Evolutionary conservation across 1,284 basidiomycete genomes (phyloP), one percentile per base, ranked within the genome.

Genomic region (Cryptococcus sp.): DNA sequence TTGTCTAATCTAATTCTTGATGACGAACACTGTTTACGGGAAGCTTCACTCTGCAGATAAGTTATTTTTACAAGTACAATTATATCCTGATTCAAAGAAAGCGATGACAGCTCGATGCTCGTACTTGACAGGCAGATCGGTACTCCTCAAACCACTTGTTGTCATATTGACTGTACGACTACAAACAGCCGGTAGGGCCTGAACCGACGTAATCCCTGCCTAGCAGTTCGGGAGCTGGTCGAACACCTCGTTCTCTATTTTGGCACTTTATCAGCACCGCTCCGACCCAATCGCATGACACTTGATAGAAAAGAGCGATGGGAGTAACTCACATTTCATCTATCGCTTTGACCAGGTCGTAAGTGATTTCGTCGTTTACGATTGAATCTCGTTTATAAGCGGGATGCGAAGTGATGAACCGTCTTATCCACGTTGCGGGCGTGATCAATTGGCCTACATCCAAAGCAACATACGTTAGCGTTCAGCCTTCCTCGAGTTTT

Each of bases 341-440:
- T n/a, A 97, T 80, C 7, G 91, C 89, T 51, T 87, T 83, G 75
- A 97, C 83, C 43, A 99, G 83, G 78, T 99, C 96, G 74, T 94
- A 96, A 73, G 95, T 97, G 74, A 99, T 92, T 78, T 90, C 87
- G 71, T 92, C 85, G 50, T 82, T 88, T 23, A 99, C 89, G 38
- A 90, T 87, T 44, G 93, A 96, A 78, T 99, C 93, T 52, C 85
- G 83, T 77, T 90, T 89, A 81, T 99, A 99, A 20, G 81, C 84
- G 3, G 93, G 91, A 77, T 99, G 96, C 1, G 85, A 83, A 20
- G 86, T 86, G 47, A 99, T 89, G 76, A 96, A 99, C 48, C 89
- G 83, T 26, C 96, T 85, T 57, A 97, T 93, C 92, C 92, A 99
- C 8, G 86, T 86, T 2, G 96, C 96, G 1, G 91, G 85, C 0